phyloP scores from a whole-genome alignment of 1,139 yeast species.

The Sugiyamaella sp. region DNA sequence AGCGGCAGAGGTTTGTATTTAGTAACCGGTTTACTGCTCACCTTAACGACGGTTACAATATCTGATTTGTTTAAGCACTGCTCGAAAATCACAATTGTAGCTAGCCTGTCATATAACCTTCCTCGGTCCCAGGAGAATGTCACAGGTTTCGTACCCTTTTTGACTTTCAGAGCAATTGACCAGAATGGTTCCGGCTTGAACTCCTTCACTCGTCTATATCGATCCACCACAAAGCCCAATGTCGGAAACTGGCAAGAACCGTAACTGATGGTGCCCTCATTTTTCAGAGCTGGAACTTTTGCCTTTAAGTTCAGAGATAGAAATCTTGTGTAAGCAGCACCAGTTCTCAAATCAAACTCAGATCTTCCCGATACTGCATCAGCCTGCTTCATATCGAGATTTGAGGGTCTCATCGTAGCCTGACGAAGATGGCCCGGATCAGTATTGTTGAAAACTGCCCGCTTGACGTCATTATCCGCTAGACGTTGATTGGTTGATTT shows the following conservation, averaged over 20 bases:
- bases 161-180: slow-evolving; percentile 60
- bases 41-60: slow-evolving; percentile 54
- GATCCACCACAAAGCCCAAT: slow-evolving; percentile 93
- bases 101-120: slow-evolving; percentile 71
- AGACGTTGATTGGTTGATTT: slow-evolving; percentile 54
- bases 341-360: slow-evolving; percentile 88
- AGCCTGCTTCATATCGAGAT: slow-evolving; percentile 68
- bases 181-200: slow-evolving; percentile 83
- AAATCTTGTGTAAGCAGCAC: slow-evolving; percentile 84
- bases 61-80: slow-evolving; percentile 55
- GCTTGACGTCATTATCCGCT: slow-evolving; percentile 52
- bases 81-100: slow-evolving; percentile 65
- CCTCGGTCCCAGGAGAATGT: slow-evolving; percentile 68
- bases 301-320: slow-evolving; percentile 56
- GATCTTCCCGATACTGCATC: slow-evolving; percentile 84
- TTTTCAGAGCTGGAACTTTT: slow-evolving; percentile 33
- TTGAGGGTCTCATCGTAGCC: slow-evolving; percentile 73
- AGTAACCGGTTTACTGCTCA: slow-evolving; percentile 65
- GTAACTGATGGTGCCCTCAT: slow-evolving; percentile 58
- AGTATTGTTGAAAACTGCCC: slow-evolving; percentile 88
- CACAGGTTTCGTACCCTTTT: slow-evolving; percentile 43
- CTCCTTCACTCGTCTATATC: slow-evolving; percentile 72
- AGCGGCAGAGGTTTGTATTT: slow-evolving; percentile 86
- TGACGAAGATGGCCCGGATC: slow-evolving; percentile 70
- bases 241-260: slow-evolving; percentile 99